These are phyloP conservation scores for Diaporthe ampelina DNA, from an alignment of 2,329 filamentous ascomycete genomes.

Conservation along the genomic window DNA sequence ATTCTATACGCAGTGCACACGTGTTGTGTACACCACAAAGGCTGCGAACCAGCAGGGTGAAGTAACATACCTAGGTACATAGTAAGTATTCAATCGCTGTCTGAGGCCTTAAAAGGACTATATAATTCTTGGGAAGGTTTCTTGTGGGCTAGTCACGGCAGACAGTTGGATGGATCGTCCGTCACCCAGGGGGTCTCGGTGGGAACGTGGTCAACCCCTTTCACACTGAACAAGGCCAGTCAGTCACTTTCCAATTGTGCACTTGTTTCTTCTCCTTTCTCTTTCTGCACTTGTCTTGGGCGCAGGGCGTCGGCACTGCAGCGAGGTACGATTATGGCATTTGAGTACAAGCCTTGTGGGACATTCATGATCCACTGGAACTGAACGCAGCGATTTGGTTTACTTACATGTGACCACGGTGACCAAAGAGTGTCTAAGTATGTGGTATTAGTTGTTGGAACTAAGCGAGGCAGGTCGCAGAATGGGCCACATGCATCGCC, in stretches of 20 bases:
- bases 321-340: not conserved
- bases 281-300: not conserved
- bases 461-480: conserved; percentile 17
- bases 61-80: not conserved
- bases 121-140: not conserved
- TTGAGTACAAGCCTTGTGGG: no score
- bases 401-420: not conserved
- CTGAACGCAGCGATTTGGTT: not conserved
- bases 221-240: not conserved
- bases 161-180: not conserved
- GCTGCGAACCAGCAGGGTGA: not conserved
- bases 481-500: conserved; percentile 30
- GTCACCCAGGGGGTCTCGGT: not conserved
- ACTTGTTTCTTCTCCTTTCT: not conserved
- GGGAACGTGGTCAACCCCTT: no score
- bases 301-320: not conserved
- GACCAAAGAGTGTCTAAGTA: not conserved
- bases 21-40: no score
- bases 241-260: not conserved
- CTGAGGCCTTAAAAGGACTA: not conserved
- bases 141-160: not conserved
- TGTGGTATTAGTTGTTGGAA: not conserved
- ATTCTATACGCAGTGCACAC: not conserved
- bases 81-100: no score
- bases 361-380: not conserved